Conservation (phyloP, 2,329 filamentous ascomycete species). For the Aspergillus brunneoviolaceus region DNA sequence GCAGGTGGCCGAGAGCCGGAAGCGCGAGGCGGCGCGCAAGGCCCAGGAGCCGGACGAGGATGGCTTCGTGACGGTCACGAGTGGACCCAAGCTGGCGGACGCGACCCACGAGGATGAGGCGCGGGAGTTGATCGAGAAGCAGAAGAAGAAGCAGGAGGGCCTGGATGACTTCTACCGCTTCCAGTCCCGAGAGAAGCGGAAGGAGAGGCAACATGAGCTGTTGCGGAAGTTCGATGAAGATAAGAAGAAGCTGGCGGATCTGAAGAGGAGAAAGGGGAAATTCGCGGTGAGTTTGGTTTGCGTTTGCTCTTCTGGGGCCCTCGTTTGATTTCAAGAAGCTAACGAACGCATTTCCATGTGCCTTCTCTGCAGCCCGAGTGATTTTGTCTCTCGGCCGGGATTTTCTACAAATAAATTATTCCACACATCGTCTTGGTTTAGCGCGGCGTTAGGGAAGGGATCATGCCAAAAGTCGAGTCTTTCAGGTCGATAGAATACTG, state of each 20-base stretch:
- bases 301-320: neutral
- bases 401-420: conserved; percentile 5
- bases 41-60: conserved; percentile 87
- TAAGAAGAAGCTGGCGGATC: conserved; percentile 66
- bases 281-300: conserved; percentile 47
- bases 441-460: conserved; percentile 31
- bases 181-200: conserved; percentile 76
- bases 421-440: conserved; percentile 21
- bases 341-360: neutral
- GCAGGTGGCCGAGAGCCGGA: conserved; percentile 65
- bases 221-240: conserved; percentile 75
- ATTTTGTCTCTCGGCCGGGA: conserved; percentile 11
- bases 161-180: conserved; percentile 78
- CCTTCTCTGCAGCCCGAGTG: conserved; percentile 33
- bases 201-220: conserved; percentile 69
- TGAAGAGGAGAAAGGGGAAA: conserved; percentile 66
- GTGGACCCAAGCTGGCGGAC: conserved; percentile 70
- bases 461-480: conserved; percentile 10
- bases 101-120: conserved; percentile 72
- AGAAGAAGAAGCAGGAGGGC: conserved; percentile 64
- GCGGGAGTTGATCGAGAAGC: conserved; percentile 56
- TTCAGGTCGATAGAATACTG: conserved; percentile 6
- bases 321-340: conserved; percentile 5
- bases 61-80: conserved; percentile 88
- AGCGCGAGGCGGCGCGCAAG: conserved; percentile 60